These are phyloP conservation scores for Cryptococcus floricola DNA, from an alignment of 1,284 basidiomycete genomes.

Conservation along the genomic window DNA sequence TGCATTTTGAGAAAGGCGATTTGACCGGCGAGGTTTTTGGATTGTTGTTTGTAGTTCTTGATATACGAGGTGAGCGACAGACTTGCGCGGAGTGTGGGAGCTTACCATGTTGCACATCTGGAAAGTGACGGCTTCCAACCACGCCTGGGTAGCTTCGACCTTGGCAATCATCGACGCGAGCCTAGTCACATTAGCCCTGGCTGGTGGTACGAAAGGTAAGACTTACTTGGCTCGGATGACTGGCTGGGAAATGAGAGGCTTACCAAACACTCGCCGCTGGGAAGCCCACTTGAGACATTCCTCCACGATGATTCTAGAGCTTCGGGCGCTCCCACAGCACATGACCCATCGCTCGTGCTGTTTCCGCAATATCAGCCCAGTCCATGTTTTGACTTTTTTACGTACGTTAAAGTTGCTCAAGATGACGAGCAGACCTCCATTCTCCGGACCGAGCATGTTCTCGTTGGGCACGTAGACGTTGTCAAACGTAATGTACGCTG, in stretches of 20 bases:
- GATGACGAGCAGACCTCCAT: conserved; percentile 76
- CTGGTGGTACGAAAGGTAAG: neutral
- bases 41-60: conserved; percentile 67
- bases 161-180: conserved; percentile 81
- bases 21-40: conserved; percentile 49
- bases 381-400: neutral
- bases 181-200: conserved; percentile 21
- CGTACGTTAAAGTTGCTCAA: conserved; percentile 50
- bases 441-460: conserved; percentile 79
- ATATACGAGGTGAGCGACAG: neutral
- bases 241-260: conserved; percentile 74
- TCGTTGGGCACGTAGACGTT: conserved; percentile 80
- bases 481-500: conserved; percentile 82
- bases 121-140: conserved; percentile 83
- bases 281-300: conserved; percentile 59
- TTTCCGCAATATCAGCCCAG: neutral
- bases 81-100: neutral
- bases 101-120: conserved; percentile 79
- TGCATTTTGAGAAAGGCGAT: conserved; percentile 60
- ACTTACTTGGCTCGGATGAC: conserved; percentile 70
- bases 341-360: conserved; percentile 43
- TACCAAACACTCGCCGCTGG: conserved; percentile 80
- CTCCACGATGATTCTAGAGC: conserved; percentile 42
- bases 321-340: conserved; percentile 38
- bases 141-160: conserved; percentile 75